Evolutionary conservation across 2,329 filamentous ascomycete species (phyloP).

Genomic region (Bertia moriformis): DNA sequence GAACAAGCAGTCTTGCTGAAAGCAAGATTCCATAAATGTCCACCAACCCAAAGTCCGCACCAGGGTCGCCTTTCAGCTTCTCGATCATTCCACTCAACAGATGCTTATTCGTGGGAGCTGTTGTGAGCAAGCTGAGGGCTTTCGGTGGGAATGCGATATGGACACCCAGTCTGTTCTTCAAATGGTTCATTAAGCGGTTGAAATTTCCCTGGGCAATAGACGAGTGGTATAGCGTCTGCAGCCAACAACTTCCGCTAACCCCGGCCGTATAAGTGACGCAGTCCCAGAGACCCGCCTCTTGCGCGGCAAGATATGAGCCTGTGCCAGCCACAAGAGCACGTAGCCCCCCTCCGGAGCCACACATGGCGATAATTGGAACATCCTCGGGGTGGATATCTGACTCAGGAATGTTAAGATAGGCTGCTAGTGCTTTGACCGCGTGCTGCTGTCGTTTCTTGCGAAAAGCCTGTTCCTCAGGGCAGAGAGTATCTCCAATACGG

Average conservation of each 20-base stretch:
- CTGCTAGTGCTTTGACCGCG: conserved; percentile 12
- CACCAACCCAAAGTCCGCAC: conserved; percentile 7
- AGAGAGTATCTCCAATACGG: conserved; percentile 12
- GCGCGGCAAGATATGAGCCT: conserved; percentile 13
- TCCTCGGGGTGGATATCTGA: conserved; percentile 12
- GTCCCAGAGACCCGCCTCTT: conserved; percentile 13
- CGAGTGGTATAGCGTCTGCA: conserved; percentile 14
- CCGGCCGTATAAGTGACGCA: conserved; percentile 14
- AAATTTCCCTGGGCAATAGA: conserved; percentile 10
- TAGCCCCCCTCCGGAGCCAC: conserved; percentile 14
- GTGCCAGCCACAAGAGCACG: conserved; percentile 12
- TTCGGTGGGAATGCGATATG: conserved; percentile 14
- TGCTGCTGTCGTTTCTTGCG: conserved; percentile 7
- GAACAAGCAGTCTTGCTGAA: neutral
- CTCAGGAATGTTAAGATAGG: conserved; percentile 12
- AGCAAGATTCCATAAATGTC: conserved; percentile 13
- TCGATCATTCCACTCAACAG: conserved; percentile 13
- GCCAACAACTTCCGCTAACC: conserved; percentile 15
- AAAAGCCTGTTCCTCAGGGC: conserved; percentile 11
- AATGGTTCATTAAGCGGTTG: conserved; percentile 13
- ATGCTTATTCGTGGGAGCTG: conserved; percentile 10
- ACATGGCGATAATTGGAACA: conserved; percentile 13
- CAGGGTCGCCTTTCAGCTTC: conserved; percentile 12
- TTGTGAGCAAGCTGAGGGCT: conserved; percentile 12
- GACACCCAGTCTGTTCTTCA: conserved; percentile 14